phyloP scores from a whole-genome alignment of 768 basidiomycete genomes.

The Termitomyces sp. region DNA sequence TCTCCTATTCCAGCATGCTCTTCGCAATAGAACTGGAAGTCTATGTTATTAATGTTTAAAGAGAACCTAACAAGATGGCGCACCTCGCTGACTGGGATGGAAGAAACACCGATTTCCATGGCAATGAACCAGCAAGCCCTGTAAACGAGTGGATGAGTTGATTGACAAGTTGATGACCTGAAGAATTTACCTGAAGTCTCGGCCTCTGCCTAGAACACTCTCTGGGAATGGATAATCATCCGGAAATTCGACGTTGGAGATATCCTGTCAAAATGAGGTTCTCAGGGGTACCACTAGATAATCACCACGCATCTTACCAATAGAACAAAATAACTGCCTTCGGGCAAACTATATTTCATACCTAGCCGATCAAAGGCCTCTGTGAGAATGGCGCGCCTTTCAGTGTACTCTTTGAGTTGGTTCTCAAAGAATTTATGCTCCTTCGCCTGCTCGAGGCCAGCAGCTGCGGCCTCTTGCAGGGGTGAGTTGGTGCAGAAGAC shows the following conservation, averaged over 20 bases:
- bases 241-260: conserved; percentile 74
- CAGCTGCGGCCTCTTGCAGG: conserved; percentile 89
- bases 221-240: conserved; percentile 81
- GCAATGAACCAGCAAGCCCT: conserved; percentile 98
- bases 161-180: no score
- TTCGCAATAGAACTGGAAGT: conserved; percentile 82
- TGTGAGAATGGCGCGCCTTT: conserved; percentile 71
- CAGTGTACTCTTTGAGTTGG: conserved; percentile 75
- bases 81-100: conserved; percentile 95
- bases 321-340: conserved; percentile 90
- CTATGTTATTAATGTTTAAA: conserved; percentile 3
- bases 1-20: conserved; percentile 87
- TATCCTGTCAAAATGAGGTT: conserved; percentile 46
- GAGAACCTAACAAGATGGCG: conserved; percentile 16
- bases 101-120: conserved; percentile 83
- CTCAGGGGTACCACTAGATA: not conserved
- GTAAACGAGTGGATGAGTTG: not conserved
- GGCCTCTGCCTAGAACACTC: conserved; percentile 71
- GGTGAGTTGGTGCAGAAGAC: conserved; percentile 96
- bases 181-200: conserved; percentile 70
- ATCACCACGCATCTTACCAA: conserved; percentile 44
- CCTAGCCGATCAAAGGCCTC: conserved; percentile 82
- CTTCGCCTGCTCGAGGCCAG: conserved; percentile 79
- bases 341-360: conserved; percentile 80
- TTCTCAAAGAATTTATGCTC: conserved; percentile 73